These are phyloP conservation scores for Boletus pseudo-olivaceus DNA, from an alignment of 768 basidiomycete genomes.

Conservation along the genomic window DNA sequence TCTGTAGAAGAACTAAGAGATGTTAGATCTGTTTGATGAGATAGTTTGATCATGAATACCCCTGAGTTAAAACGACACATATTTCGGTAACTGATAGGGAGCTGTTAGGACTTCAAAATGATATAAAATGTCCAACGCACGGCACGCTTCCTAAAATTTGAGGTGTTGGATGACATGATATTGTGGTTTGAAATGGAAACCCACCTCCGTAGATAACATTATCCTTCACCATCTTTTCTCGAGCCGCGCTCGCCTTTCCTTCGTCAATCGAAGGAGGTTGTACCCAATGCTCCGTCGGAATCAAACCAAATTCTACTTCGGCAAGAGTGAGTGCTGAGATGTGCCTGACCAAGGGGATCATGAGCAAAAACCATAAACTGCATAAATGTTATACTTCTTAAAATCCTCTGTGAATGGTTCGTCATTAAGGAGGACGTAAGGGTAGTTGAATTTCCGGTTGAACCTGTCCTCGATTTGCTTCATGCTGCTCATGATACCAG, in stretches of 20 bases:
- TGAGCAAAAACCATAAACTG: conserved; percentile 2
- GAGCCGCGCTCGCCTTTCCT: conserved; percentile 48
- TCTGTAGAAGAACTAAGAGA: conserved; percentile 70
- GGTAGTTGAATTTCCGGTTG: conserved; percentile 75
- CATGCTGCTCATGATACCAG: conserved; percentile 60
- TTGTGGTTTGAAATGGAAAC: background rate
- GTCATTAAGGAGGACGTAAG: conserved; percentile 90
- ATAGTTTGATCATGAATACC: conserved; percentile 34
- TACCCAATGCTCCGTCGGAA: conserved; percentile 68
- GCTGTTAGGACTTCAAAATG: conserved; percentile 5
- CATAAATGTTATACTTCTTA: conserved; percentile 45
- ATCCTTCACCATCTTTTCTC: conserved; percentile 61
- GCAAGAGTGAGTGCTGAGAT: conserved; percentile 29
- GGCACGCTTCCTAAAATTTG: conserved; percentile 59
- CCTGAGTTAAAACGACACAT: conserved; percentile 97
- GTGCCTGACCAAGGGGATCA: conserved; percentile 21
- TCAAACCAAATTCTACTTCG: conserved; percentile 53
- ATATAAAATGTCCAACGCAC: conserved; percentile 39
- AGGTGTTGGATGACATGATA: conserved; percentile 4
- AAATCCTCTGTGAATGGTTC: conserved; percentile 74
- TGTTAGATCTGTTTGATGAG: background rate
- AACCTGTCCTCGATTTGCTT: conserved; percentile 83
- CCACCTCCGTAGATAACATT: conserved; percentile 66
- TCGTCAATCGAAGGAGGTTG: conserved; percentile 82
- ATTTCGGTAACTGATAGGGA: conserved; percentile 65